Conservation (phyloP, 225 moss, liverwort and hornwort genomes). For the Pseudoscleropodium purum region DNA sequence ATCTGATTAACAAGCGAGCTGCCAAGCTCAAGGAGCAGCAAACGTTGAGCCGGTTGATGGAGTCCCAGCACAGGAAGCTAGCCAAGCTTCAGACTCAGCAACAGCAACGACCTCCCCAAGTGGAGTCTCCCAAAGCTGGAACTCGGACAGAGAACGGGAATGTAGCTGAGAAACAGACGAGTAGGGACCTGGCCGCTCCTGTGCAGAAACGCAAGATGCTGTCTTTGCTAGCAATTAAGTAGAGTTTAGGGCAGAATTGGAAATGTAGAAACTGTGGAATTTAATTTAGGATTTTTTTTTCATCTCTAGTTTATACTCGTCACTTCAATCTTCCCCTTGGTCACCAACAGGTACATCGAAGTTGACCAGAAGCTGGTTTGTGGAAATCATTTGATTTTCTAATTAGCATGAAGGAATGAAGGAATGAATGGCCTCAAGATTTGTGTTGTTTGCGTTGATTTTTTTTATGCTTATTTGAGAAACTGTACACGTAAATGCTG, state of each 20-base stretch:
- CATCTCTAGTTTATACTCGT: neutral
- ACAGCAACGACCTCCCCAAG: neutral
- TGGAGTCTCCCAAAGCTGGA: neutral
- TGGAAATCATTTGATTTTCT: neutral
- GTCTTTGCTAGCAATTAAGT: conserved; percentile 32
- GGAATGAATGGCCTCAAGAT: neutral
- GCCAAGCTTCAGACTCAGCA: neutral
- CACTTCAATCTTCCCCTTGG: neutral
- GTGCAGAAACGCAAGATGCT: conserved; percentile 45
- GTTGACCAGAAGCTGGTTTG: neutral
- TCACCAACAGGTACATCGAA: neutral
- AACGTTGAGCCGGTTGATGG: conserved; percentile 22
- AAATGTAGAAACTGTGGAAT: neutral
- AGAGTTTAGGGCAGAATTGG: neutral
- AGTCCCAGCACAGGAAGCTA: conserved; percentile 16
- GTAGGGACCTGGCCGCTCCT: neutral
- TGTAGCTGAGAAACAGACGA: neutral
- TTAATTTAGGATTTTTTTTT: neutral
- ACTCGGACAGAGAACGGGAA: neutral
- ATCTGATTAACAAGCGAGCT: conserved; percentile 47
- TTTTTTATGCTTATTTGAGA: neutral
- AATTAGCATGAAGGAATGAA: neutral
- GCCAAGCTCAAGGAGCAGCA: conserved; percentile 55
- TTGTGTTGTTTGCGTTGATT: neutral
- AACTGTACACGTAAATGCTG: neutral